These are phyloP conservation scores for Sporothrix sp. DNA, from an alignment of 2,329 filamentous ascomycete species.

Conservation along the genomic window DNA sequence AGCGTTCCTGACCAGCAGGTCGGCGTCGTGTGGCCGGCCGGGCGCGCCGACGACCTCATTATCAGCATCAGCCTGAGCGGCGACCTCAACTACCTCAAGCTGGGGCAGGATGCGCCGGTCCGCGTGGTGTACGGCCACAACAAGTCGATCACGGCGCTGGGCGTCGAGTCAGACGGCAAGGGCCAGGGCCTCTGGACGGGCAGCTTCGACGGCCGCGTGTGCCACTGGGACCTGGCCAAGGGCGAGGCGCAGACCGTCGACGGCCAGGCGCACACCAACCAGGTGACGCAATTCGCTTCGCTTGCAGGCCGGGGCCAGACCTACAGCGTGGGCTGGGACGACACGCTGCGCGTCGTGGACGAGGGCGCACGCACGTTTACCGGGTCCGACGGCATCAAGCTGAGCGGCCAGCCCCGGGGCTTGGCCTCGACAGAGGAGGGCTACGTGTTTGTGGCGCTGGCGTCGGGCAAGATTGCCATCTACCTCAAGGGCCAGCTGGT, in stretches of 20 bases:
- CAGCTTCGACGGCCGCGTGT: slow-evolving; percentile 82
- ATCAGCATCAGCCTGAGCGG: slow-evolving; percentile 84
- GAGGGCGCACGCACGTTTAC: slow-evolving; percentile 65
- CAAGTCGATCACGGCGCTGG: slow-evolving; percentile 77
- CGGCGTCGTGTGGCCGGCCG: slow-evolving; percentile 80
- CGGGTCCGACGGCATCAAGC: slow-evolving; percentile 49
- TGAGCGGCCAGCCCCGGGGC: slow-evolving; percentile 73
- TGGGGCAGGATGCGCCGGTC: slow-evolving; percentile 59
- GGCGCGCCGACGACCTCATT: slow-evolving; percentile 73
- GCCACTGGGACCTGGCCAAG: slow-evolving; percentile 67
- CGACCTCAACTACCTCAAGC: slow-evolving; percentile 78
- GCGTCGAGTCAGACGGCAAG: slow-evolving; percentile 44
- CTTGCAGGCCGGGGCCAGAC: slow-evolving; percentile 51
- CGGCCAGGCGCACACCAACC: slow-evolving; percentile 75
- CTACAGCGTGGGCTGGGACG: slow-evolving; percentile 92
- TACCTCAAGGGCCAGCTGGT: slow-evolving; percentile 53
- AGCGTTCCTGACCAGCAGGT: slow-evolving; percentile 82
- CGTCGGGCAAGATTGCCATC: slow-evolving; percentile 36
- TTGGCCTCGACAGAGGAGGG: slow-evolving; percentile 44
- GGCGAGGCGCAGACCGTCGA: slow-evolving; percentile 64
- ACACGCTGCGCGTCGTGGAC: slow-evolving; percentile 73
- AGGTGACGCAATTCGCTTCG: slow-evolving; percentile 66
- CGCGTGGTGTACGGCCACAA: slow-evolving; percentile 78
- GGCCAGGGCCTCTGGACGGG: slow-evolving; percentile 70
- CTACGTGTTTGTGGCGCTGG: slow-evolving; percentile 48